These are phyloP conservation scores for Cryphonectria japonica DNA, from an alignment of 2,329 filamentous ascomycete species.

Conservation along the genomic window DNA sequence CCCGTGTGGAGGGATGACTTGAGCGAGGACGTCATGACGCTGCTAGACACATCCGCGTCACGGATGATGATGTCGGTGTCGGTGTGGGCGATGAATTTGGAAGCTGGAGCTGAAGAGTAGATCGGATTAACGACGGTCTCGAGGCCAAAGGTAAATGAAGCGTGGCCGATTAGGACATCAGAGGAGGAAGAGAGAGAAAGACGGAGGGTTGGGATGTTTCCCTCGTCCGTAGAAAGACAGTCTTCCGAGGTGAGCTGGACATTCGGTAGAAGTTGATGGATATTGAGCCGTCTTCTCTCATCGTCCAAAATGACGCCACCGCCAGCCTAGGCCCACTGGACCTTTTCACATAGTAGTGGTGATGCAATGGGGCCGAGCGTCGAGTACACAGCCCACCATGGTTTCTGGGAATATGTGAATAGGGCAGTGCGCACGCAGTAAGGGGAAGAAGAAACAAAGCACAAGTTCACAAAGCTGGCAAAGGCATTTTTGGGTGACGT, in stretches of 20 bases:
- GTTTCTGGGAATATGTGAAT: too few species aligned
- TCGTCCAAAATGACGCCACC: conserved; percentile 19
- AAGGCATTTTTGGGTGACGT: background rate
- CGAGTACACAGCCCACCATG: background rate
- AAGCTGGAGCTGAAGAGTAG: background rate
- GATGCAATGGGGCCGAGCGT: background rate
- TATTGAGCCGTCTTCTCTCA: background rate
- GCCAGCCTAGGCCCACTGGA: conserved; percentile 9
- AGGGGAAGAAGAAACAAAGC: too few species aligned
- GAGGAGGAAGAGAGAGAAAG: background rate
- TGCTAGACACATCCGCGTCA: conserved; percentile 1
- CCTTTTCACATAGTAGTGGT: background rate
- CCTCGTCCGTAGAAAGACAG: background rate
- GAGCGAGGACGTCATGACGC: conserved; percentile 1
- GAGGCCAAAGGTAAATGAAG: background rate
- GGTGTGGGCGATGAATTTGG: background rate
- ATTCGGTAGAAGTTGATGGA: background rate
- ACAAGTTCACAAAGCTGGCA: background rate
- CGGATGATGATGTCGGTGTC: background rate
- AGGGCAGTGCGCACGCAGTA: background rate
- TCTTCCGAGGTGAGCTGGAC: background rate
- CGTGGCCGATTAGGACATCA: background rate
- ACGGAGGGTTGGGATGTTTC: background rate
- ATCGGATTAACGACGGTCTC: background rate
- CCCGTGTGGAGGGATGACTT: background rate